phyloP scores from a whole-genome alignment of 2,329 filamentous ascomycete genomes.

The Beauveria brongniartii region DNA sequence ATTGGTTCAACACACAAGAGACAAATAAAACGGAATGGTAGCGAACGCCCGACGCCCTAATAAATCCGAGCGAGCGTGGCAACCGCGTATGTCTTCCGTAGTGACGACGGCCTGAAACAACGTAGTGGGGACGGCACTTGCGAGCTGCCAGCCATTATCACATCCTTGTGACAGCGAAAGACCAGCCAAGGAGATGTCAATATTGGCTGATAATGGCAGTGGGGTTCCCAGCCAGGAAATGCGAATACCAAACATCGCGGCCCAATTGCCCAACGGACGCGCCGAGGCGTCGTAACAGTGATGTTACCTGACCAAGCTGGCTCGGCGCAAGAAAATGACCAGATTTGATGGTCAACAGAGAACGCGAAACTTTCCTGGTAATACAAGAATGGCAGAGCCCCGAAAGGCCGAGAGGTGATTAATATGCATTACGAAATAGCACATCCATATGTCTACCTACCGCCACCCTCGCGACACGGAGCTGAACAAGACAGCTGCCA shows the following conservation, averaged over 20 bases:
- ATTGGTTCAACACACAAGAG: background rate
- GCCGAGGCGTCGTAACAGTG: background rate
- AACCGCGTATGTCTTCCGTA: slow-evolving; percentile 11
- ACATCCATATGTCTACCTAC: background rate
- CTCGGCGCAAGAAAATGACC: background rate
- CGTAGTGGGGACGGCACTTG: slow-evolving; percentile 10
- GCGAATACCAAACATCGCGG: background rate
- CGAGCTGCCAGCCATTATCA: slow-evolving; percentile 7
- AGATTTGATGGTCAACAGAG: too few relatives aligned
- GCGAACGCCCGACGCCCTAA: slow-evolving; percentile 4
- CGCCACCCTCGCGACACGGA: background rate
- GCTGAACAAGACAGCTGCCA: background rate
- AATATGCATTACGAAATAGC: background rate
- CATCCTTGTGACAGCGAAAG: background rate
- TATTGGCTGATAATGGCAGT: background rate
- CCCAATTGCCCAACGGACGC: background rate
- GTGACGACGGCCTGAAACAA: slow-evolving; percentile 10
- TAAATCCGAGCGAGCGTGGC: slow-evolving; percentile 1
- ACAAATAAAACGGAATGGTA: background rate
- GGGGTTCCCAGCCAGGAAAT: background rate
- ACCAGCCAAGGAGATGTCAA: background rate
- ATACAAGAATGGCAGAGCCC: background rate
- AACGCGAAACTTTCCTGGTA: too few relatives aligned
- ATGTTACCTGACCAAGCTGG: background rate
- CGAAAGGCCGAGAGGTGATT: background rate